Percentiles rank a stretch among this genome's conserved stretches.
Conservation (phyloP, 805 yeast genomes). For the Kazachstania psychrophila region DNA sequence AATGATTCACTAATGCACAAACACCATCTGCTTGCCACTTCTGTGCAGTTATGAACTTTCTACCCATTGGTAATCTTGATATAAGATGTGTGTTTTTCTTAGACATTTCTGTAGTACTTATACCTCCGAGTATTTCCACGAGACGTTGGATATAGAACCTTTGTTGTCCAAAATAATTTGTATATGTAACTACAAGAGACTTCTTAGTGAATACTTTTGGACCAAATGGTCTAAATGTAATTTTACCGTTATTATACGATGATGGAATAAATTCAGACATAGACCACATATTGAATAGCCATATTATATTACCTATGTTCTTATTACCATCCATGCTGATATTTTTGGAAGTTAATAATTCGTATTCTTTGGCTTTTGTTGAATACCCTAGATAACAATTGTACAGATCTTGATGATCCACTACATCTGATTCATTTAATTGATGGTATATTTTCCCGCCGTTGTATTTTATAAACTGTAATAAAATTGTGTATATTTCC, state of each 20-base stretch:
- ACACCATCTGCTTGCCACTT: conserved; percentile 59
- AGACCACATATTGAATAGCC: conserved; percentile 66
- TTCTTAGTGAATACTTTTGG: conserved; percentile 42
- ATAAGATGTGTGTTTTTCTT: conserved; percentile 63
- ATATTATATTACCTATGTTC: conserved; percentile 56
- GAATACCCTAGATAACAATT: conserved; percentile 54
- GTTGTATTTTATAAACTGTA: conserved; percentile 36
- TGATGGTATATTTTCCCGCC: conserved; percentile 43
- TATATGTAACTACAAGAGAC: conserved; percentile 51
- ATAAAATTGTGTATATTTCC: conserved; percentile 33
- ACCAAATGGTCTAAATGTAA: conserved; percentile 63
- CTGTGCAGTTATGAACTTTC: conserved; percentile 63
- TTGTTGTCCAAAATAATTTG: conserved; percentile 82
- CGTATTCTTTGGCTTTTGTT: conserved; percentile 49
- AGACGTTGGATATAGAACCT: conserved; percentile 60
- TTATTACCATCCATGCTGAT: no score
- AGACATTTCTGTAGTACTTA: conserved; percentile 56
- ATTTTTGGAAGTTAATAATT: conserved; percentile 33
- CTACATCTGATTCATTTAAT: conserved; percentile 14
- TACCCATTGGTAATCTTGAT: conserved; percentile 58
- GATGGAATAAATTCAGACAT: conserved; percentile 51
- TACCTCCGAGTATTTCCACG: conserved; percentile 63
- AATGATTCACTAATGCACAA: conserved; percentile 55
- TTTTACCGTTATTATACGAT: conserved; percentile 23
- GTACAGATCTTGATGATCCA: conserved; percentile 19